Base-by-base conservation (phyloP, 2,329 filamentous ascomycete species). In the Aspergillus niger region DNA sequence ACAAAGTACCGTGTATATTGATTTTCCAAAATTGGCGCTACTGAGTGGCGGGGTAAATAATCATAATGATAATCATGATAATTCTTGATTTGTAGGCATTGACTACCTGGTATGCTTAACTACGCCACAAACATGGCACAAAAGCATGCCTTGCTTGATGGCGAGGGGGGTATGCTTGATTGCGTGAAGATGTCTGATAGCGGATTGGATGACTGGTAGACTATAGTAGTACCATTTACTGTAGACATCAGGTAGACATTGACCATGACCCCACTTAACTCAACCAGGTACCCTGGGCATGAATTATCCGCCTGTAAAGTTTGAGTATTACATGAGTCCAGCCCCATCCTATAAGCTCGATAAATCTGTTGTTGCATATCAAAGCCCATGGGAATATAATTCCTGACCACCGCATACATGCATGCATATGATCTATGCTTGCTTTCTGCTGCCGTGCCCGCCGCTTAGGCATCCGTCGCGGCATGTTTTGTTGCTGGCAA, bases 371-470 rank as follows among this genome's bases (percentile, higher is more conserved):
- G 47, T 30, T 50, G 47, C 47, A 50, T 50, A 30, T 50, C 26
- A 32, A 36, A 17, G 17, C n/a, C 28, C 10, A 47, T 56, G 47
- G 54, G 26, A 28, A 49, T 36, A 56, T 39, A 24, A 56, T 32
- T 56, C 41, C 41, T 50, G 47, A 30, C 47, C 47, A 47, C 53
- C 41, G 28, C 47, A 47, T 47, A 56, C 41, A 43, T 55, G 38
- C 24, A 17, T 56, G 24, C 48, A 51, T 59, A 51, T 49, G 44
- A 56, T 47, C 49, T 50, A 60, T 56, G 38, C 22, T 50, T 49
- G 44, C 32, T 36, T 36, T 36, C 32, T 36, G 22, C 44, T 22
- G 44, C 7, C 11, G 44, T 49, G 44, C 47, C 32, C 15, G 26
- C 26, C 32, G 47, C 47, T 50, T 50, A 50, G 47, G 47, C 26